Evolutionary conservation across 768 basidiomycete genomes (phyloP), one percentile per base, ranked within the genome.

Genomic region (Dentipellis fragilis): DNA sequence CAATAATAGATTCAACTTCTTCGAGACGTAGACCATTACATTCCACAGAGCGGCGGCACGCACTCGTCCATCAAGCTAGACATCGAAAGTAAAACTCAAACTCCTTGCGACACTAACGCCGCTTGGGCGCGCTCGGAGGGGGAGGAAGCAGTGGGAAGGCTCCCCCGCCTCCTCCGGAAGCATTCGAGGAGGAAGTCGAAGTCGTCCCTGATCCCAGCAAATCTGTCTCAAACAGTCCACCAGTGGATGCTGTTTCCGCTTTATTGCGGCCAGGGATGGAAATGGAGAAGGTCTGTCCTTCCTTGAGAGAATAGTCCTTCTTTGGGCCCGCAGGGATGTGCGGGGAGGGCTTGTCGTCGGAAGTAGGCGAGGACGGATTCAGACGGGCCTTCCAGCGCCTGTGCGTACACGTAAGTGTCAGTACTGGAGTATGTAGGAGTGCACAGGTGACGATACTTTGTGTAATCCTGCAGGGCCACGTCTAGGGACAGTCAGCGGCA

Each of bases 271-370:
- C 92, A 7, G 93, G 94, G 57, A 96, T 90, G 36, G 81, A 74
- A 60, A 97, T 95, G 4, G 87, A 85, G 68, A 97, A 94, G 0
- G 93, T 96, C 67, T 97, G 90, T 9, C 93, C 93, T 62, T 93
- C 91, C 68, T 95, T 96, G 62, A 97, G 71, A 39, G 87, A 88
- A 69, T 93, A 96, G 62, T 97, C 93, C 69, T 91, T 90, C 75
- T 92, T 93, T 1, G 91, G 89, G 10, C 86, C 90, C 9, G 77
- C 58, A 11, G 91, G 85, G 55, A 87, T 62, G 60, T 85, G 80
- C 9, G 88, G 83, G n/a, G 87, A 85, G 1, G 79, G 66, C 56
- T 71, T 71, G 16, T 73, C 71, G 5, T 73, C 59, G 7, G 74
- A 71, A 9, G 73, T 63, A 9, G 71, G 65, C 6, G 73, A 68